Evolutionary conservation across 441 rosid genomes (phyloP).

Genomic region (Gossypium gossypioides): DNA sequence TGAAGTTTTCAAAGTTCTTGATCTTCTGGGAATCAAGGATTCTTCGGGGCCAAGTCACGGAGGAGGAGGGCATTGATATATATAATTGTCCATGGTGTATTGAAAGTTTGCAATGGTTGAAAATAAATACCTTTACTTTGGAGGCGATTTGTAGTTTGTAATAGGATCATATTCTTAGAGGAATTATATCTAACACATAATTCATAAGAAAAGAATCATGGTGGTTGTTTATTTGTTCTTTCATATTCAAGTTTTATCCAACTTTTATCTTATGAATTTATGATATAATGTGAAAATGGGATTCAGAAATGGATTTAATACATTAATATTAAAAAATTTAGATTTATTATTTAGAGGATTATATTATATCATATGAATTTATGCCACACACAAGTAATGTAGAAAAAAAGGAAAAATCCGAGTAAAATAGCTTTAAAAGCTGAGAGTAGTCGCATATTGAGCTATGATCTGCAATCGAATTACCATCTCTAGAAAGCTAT

Average conservation of each 20-base stretch:
- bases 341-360: too few species aligned
- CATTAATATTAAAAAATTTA: too few species aligned
- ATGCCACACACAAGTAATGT: not conserved
- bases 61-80: not conserved
- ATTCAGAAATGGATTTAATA: too few species aligned
- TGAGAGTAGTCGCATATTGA: not conserved
- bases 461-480: not conserved
- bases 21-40: conserved; percentile 5
- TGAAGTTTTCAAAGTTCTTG: not conserved
- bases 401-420: not conserved
- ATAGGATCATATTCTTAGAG: not conserved
- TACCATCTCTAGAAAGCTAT: conserved; percentile 9
- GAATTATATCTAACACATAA: not conserved
- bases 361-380: not conserved
- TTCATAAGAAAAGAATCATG: too few species aligned
- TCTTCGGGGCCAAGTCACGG: not conserved
- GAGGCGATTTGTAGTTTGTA: not conserved
- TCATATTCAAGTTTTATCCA: too few species aligned
- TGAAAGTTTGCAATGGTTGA: not conserved
- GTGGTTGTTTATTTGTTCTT: too few species aligned
- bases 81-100: not conserved
- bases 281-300: too few species aligned
- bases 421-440: not conserved
- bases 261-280: too few species aligned
- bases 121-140: not conserved